phyloP scores from a whole-genome alignment of 441 rosid species.

The Rhodomyrtus psidioides region DNA sequence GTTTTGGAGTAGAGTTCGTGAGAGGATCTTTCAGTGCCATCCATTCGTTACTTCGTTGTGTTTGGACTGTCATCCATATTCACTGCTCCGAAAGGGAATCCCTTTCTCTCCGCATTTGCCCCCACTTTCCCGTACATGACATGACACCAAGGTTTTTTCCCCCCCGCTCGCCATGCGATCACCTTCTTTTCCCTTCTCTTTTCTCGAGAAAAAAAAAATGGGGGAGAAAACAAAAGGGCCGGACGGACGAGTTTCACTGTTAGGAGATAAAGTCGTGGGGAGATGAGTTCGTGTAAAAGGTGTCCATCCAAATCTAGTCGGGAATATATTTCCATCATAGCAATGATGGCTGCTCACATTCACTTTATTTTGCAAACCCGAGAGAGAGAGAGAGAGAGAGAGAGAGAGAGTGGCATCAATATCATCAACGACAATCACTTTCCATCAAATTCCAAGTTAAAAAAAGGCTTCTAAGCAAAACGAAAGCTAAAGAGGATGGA shows the following conservation, averaged over 20 bases:
- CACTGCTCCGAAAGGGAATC: constrained; percentile 16
- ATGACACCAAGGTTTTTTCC: constrained; percentile 37
- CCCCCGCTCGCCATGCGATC: constrained; percentile 36
- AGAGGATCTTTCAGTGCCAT: constrained; percentile 35
- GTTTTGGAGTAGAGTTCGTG: neutral
- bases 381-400: neutral
- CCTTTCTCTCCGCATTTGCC: constrained; percentile 33
- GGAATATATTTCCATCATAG: constrained; percentile 42
- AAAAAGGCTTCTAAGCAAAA: constrained; percentile 16
- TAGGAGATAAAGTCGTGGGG: constrained; percentile 22
- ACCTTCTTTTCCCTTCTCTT: constrained; percentile 18
- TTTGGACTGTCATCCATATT: constrained; percentile 69
- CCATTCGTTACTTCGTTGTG: constrained; percentile 32
- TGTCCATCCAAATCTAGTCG: constrained; percentile 30
- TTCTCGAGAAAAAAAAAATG: constrained; percentile 27
- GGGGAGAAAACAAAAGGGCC: constrained; percentile 8
- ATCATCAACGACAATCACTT: constrained; percentile 19
- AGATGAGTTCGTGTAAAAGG: constrained; percentile 18
- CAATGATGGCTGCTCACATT: constrained; percentile 46
- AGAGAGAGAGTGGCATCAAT: neutral
- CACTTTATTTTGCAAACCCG: constrained; percentile 27
- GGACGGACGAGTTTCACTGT: constrained; percentile 36
- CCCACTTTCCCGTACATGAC: constrained; percentile 64
- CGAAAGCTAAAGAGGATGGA: constrained; percentile 17
- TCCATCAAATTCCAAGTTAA: constrained; percentile 31